Base-by-base conservation (phyloP, 768 basidiomycete species). In the Pluteus cervinus region DNA sequence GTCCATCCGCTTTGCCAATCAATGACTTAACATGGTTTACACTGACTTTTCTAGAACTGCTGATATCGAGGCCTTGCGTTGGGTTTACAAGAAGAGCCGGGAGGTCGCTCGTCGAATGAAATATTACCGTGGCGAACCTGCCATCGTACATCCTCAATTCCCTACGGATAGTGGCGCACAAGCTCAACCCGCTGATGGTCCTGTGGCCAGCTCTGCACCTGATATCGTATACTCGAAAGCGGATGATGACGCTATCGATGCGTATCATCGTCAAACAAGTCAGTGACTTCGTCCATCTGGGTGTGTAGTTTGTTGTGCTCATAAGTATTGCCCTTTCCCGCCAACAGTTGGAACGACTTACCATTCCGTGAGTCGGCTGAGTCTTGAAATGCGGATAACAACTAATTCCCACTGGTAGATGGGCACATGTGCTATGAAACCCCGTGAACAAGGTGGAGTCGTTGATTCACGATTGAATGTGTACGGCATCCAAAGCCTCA, bases 41-140 rank as follows among this genome's bases (percentile, higher is more conserved):
- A 30, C 7, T 39, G 17, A 8, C 24, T 21, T 22, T 17, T 23
- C 14, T 29, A 68, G 65, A 5, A 42, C 49, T 2, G 60, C 65
- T 7, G 72, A 75, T 43, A n/a, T 80, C 4, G 62, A 48, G 0
- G 51, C 63, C 8, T 40, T 78, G 20, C 58, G 56, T 34, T 71
- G 72, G 62, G 59, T 45, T 1, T 81, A 79, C 51, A 81, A 80
- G 43, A 62, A 60, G 32, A 33, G 50, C 5, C 68, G 77, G 0
- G 78, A 81, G 54, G 38, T 73, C 7, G 58, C 58, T 2, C 67
- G 79, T 31, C 73, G 79, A n/a, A 73, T 76, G 66, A 44, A 52
- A 3, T 31, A 41, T 18, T 65, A 58, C 42, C 52, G 59, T 12
- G 66, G 66, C 1, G 62, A 61, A 9, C 36, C 48, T 3, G 38